Conservation (phyloP, 2,329 filamentous ascomycete species). For the Hymenoscyphus scutula region DNA sequence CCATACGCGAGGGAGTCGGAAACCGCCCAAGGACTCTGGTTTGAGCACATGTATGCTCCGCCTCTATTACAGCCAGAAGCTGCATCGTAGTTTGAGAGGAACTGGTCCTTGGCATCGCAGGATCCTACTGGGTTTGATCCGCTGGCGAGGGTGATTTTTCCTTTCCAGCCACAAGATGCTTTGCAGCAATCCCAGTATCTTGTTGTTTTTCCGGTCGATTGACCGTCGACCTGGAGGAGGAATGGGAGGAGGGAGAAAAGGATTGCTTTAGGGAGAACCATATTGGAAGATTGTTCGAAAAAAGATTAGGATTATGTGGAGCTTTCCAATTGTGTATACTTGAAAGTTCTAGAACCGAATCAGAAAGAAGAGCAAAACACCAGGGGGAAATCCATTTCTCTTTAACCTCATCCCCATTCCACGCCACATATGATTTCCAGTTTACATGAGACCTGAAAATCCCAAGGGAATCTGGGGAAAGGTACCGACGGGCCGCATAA, state of each 20-base stretch:
- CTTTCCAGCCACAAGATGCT: constrained; percentile 61
- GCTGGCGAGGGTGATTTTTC: constrained; percentile 50
- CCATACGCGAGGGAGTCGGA: constrained; percentile 54
- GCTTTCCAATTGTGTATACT: neutral
- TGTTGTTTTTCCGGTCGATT: constrained; percentile 35
- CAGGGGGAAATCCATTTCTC: neutral
- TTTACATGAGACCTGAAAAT: neutral
- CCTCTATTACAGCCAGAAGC: constrained; percentile 50
- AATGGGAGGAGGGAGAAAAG: constrained; percentile 29
- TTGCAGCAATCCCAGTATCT: constrained; percentile 69
- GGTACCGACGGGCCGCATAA: constrained; percentile 4
- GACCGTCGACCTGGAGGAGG: constrained; percentile 22
- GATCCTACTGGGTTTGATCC: constrained; percentile 29
- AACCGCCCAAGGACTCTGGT: constrained; percentile 61
- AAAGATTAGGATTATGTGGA: neutral
- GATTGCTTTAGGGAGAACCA: constrained; percentile 26
- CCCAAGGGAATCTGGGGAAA: neutral
- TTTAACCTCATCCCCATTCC: neutral
- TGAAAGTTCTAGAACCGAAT: neutral
- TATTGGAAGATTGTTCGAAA: constrained; percentile 8
- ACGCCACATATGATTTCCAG: neutral
- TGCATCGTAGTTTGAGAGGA: constrained; percentile 48
- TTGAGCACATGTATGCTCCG: constrained; percentile 53
- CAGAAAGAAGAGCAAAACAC: neutral
- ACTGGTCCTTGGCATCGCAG: constrained; percentile 48